These are phyloP conservation scores for Diospyros lotus DNA, from an alignment of 148 eudicot species.

Conservation along the genomic window DNA sequence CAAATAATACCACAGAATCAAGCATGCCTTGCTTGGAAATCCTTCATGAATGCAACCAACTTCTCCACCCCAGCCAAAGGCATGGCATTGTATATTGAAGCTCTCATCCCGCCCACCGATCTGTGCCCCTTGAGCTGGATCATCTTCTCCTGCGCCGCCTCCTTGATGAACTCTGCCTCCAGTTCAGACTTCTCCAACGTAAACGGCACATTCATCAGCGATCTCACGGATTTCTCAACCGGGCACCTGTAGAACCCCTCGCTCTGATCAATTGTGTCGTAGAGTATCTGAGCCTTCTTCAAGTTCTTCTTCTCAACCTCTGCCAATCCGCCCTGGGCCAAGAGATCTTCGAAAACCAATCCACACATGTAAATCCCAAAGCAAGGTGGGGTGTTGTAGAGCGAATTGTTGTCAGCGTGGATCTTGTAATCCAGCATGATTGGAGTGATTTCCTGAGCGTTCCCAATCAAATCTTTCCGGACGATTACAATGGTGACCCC, in stretches of 20 bases:
- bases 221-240: conserved; percentile 91
- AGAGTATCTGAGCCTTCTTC: conserved; percentile 58
- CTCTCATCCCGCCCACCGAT: conserved; percentile 96
- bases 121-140: conserved; percentile 90
- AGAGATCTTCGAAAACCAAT: conserved; percentile 83
- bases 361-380: conserved; percentile 95
- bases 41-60: conserved; percentile 92
- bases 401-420: conserved; percentile 72
- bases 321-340: conserved; percentile 76
- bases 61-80: conserved; percentile 93
- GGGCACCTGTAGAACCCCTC: conserved; percentile 82
- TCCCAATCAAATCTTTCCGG: conserved; percentile 77
- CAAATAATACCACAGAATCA: conserved; percentile 8
- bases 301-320: conserved; percentile 88
- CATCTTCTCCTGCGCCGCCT: conserved; percentile 96
- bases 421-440: conserved; percentile 93
- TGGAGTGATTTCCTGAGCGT: conserved; percentile 66
- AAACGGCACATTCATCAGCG: conserved; percentile 96
- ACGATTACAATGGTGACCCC: conserved; percentile 89
- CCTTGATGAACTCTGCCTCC: conserved; percentile 72
- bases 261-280: conserved; percentile 76
- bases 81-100: conserved; percentile 98
- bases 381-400: conserved; percentile 97
- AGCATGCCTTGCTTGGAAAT: conserved; percentile 85
- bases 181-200: conserved; percentile 74